Base-by-base conservation (phyloP, 192 early-diverging fungal genomes). In the Podochytrium sp. region DNA sequence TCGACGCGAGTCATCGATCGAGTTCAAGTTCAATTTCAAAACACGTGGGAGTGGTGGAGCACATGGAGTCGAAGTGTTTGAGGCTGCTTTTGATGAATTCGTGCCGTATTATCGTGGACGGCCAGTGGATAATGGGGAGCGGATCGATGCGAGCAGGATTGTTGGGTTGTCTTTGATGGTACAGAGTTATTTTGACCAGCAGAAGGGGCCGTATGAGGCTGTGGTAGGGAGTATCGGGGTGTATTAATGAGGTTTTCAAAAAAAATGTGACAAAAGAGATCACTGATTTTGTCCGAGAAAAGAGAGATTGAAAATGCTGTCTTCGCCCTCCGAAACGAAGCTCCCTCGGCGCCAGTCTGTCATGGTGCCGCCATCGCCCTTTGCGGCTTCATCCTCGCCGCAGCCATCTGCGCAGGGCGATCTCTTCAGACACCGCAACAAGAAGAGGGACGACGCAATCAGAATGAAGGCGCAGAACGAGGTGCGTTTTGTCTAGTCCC, bases 391-490 rank as follows among this genome's bases (percentile, higher is more conserved):
- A 47, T 47, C 49, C 64, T 66, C 64, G 0, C 29, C 34, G 49
- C 43, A 66, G 29, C 20, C 23, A 34, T 14, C 33, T n/a, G 18
- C 30, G 49, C 32, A 52, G 41, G 47, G 56, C 41, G 72, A 77
- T 35, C 23, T 73, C 41, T 56, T 75, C 58, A 64, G 82, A 33
- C 64, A 67, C 56, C 71, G 79, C n/a, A 83, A 76, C 62, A 79
- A 76, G 76, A 47, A 70, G 32, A 66, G 81, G 64, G 86, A 87
- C 56, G 86, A 87, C 40, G 66, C 69, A n/a, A 83, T 87, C 41
- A 71, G 82, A 18, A 80, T 73, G 39, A 86, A 82, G 58, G 84
- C 82, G 18, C 84, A 87, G 67, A 77, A 73, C 38, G 86, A 86
- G 60, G 75, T 81, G 1, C 50, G 64, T 16, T 6, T 27, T 0